Evolutionary conservation across 1,284 basidiomycete genomes (phyloP), one percentile per base, ranked within the genome.

Genomic region (Ustilago trichophora): DNA sequence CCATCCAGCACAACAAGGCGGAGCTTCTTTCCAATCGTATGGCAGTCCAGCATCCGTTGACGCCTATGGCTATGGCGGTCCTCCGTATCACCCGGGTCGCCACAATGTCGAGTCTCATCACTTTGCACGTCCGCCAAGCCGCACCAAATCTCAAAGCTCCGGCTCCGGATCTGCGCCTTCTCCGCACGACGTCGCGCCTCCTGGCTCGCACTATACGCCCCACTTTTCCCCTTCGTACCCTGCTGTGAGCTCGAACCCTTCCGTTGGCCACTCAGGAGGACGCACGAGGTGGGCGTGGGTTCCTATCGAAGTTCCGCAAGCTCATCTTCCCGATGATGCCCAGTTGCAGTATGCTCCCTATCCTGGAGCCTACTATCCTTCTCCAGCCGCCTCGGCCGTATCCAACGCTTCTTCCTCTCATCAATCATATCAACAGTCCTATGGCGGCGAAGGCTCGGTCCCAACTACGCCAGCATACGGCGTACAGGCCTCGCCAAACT

Each of bases 211-310:
- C 9, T 56, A 43, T 19, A 13, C 48, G 13, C 40, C 49, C 6
- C 59, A 63, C 42, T 62, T 48, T 21, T 34, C 52, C 11, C 40
- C 57, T 13, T 53, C 57, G 29, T 62, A 32, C n/a, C 49, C 49
- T 31, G 36, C 41, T 18, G 64, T 54, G 36, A 54, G 41, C 50
- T 29, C 46, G 2, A 49, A 50, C 36, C 57, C 57, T 51, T 35
- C 52, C 18, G 22, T 24, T 22, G 53, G 38, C 21, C 64, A 60
- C 29, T 29, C 54, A 16, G 48, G 34, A 13, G 57, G 45, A 31
- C 64, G 57, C 41, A 67, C 57, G n/a, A 62, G 64, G 46, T 67
- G 64, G 64, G 64, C 64, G 18, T 67, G 64, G 64, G 64, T 67
- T 18, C 64, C 51, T 6, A 52, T 67, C 19, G 64, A 67, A 33